Evolutionary conservation across 169 alveolate genomes (phyloP), one percentile per base, ranked within the genome.

Genomic region (Cryptosporidium bovis): DNA sequence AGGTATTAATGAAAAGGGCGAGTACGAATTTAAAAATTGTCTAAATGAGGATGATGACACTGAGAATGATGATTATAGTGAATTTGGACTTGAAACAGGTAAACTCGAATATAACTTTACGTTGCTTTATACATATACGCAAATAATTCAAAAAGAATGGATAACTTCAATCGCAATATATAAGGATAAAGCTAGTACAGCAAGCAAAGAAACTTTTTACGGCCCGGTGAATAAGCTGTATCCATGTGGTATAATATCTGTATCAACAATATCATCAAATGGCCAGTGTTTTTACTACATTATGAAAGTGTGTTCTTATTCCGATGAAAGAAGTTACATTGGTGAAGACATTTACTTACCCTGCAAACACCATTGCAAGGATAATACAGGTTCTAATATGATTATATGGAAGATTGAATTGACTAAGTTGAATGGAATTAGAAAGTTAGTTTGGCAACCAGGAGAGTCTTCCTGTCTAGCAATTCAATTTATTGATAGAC

Each of bases 91-190:
- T 7, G 64, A 62, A 20, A 13, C 48, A 1, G 48, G 10, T 16
- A 29, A 60, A 1, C 46, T 66, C 2, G 36, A 18, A 18, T 33
- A 27, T 18, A 71, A 33, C 27, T 56, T 77, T 29, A 77, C 58
- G 29, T 44, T 60, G 8, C 27, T 77, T 8, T 77, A 77, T 31
- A 56, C 87, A 8, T 77, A 60, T 29, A 34, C 69, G 8, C 87
- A 77, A 62, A 71, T 77, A 13, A 62, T 77, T 36, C 87, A 77
- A 62, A 77, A 77, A 13, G 87, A 77, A 48, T 77, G 87, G 87
- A 77, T 77, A 1, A 27, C 71, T 18, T 77, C 77, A 15, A 77
- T 77, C 8, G 29, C 87, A 15, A 40, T 60, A 2, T 77, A 40
- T 27, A 58, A 40, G 16, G 87, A 77, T 33, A 56, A 29, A 15